Evolutionary conservation across 257 asterid genomes (phyloP).

Genomic region (Craterostigma plantagineum): DNA sequence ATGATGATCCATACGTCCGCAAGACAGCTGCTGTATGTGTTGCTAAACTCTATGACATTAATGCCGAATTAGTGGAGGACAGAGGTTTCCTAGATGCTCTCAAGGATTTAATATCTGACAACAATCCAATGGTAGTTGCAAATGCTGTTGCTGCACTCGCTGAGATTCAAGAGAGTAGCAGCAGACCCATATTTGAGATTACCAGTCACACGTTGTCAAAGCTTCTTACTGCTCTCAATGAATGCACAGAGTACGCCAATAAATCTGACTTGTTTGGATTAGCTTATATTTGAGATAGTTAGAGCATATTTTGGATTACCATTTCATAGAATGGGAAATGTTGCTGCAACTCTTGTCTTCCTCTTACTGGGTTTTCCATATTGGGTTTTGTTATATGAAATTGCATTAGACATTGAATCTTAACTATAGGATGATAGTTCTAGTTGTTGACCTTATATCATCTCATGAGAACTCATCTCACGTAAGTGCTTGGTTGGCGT

Average conservation of each 20-base stretch:
- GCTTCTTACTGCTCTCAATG: slow-evolving; percentile 98
- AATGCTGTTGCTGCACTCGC: slow-evolving; percentile 99
- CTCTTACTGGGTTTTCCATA: too few relatives aligned
- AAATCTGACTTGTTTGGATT: neutral
- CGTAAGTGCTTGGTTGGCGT: too few relatives aligned
- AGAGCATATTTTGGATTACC: too few relatives aligned
- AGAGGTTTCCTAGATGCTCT: slow-evolving; percentile 97
- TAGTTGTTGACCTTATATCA: too few relatives aligned
- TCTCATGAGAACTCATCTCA: too few relatives aligned
- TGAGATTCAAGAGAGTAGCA: slow-evolving; percentile 89
- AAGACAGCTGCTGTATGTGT: slow-evolving; percentile 99
- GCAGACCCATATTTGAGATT: slow-evolving; percentile 81
- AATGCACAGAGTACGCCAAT: slow-evolving; percentile 93
- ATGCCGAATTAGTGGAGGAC: slow-evolving; percentile 98
- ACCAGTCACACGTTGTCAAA: slow-evolving; percentile 89
- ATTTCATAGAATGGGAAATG: too few relatives aligned
- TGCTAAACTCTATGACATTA: slow-evolving; percentile 94
- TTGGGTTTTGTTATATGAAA: too few relatives aligned
- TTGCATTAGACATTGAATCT: too few relatives aligned
- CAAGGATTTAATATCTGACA: slow-evolving; percentile 96
- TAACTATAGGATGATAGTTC: too few relatives aligned
- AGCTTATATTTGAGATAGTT: neutral
- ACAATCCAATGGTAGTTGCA: slow-evolving; percentile 99
- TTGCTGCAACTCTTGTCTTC: too few relatives aligned
- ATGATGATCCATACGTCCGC: slow-evolving; percentile 98